Percentiles rank a stretch among this genome's conserved stretches.
Conservation (phyloP, 2,329 filamentous ascomycete genomes). For the Talaromyces sp. region DNA sequence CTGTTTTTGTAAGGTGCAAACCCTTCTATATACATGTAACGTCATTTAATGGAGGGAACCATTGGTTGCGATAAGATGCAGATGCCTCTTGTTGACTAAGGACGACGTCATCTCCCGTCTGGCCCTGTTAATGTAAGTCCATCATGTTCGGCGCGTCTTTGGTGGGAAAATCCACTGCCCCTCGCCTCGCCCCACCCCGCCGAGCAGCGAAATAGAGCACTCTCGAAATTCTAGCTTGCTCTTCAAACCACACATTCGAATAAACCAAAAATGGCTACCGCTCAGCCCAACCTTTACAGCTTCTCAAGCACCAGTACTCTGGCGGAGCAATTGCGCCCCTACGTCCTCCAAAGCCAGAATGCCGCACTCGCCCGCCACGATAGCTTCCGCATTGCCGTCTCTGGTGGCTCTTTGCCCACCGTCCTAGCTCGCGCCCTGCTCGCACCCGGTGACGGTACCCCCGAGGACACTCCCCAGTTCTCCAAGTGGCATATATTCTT, state of each 20-base stretch:
- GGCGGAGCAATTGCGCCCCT: constrained; percentile 75
- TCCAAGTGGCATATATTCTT: constrained; percentile 97
- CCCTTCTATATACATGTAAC: too few relatives aligned
- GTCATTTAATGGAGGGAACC: constrained; percentile 6
- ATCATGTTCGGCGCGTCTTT: not conserved
- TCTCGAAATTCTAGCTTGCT: not conserved
- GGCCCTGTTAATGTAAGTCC: not conserved
- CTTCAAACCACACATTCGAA: constrained; percentile 7
- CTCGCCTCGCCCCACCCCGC: not conserved
- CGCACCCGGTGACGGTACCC: constrained; percentile 50
- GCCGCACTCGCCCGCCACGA: constrained; percentile 77
- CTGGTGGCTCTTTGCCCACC: constrained; percentile 88
- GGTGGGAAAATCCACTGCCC: constrained; percentile 1
- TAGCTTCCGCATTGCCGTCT: constrained; percentile 88
- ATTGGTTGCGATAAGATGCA: constrained; percentile 6
- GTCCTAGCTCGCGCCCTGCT: constrained; percentile 85
- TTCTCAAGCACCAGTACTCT: constrained; percentile 72
- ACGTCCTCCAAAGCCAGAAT: constrained; percentile 80
- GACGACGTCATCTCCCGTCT: constrained; percentile 7
- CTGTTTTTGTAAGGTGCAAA: too few relatives aligned
- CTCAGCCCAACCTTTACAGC: constrained; percentile 69
- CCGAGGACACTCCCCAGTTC: constrained; percentile 71
- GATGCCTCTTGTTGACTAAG: not conserved
- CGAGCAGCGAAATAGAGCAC: not conserved
- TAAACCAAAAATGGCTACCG: constrained; percentile 39